Evolutionary conservation across 306 rosid genomes (phyloP).

Genomic region (Gleditsia sinensis): DNA sequence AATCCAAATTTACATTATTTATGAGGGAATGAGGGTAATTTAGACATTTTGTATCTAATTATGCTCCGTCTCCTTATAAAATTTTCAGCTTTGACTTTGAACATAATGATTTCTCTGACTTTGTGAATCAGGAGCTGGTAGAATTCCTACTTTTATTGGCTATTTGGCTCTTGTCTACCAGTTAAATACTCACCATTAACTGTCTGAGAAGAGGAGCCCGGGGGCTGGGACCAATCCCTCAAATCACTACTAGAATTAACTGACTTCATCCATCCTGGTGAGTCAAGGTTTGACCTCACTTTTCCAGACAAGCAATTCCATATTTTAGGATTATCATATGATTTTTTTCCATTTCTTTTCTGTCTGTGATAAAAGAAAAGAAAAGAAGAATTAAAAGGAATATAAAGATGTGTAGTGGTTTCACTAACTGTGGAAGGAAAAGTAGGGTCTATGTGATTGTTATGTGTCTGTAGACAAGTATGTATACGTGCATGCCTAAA

Average conservation of each 20-base stretch:
- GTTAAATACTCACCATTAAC: not conserved
- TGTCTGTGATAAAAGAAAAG: not conserved
- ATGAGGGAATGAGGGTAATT: not conserved
- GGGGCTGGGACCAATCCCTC: not conserved
- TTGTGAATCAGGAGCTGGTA: not conserved
- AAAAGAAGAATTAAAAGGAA: not conserved
- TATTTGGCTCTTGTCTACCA: not conserved
- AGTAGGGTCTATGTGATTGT: not conserved
- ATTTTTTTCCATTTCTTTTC: not conserved
- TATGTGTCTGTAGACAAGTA: not conserved
- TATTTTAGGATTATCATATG: not conserved
- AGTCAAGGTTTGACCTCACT: not conserved
- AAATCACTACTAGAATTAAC: not conserved
- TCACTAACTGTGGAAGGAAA: not conserved
- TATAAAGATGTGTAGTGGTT: not conserved
- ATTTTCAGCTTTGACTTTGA: not conserved
- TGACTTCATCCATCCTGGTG: not conserved
- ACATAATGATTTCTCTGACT: not conserved
- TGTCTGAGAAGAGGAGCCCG: not conserved
- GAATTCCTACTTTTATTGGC: constrained; percentile 12
- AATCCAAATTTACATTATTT: not conserved
- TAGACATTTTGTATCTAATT: constrained; percentile 12
- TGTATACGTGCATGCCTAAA: not conserved
- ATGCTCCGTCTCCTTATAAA: not conserved
- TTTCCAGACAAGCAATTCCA: not conserved